phyloP scores from a whole-genome alignment of 495 filamentous ascomycete species.

The Hypoxylon cercidicola region DNA sequence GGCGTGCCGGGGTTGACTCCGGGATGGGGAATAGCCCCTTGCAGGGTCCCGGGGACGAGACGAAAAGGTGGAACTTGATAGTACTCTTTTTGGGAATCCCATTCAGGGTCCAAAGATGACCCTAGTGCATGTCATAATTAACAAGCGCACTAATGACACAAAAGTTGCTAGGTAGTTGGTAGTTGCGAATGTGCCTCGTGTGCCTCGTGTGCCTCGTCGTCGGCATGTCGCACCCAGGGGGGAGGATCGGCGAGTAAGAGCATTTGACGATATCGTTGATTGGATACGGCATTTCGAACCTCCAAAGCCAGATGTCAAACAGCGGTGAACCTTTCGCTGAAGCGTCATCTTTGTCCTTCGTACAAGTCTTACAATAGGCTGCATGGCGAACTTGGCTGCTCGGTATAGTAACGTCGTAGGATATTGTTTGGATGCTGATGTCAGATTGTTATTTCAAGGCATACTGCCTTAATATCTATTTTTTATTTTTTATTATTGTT shows the following conservation, averaged over 20 bases:
- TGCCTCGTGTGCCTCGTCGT: slow-evolving; percentile 4
- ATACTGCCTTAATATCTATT: too few relatives aligned
- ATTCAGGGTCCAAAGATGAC: slow-evolving; percentile 38
- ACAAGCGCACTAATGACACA: neutral
- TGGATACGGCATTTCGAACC: slow-evolving; percentile 28
- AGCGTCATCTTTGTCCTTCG: slow-evolving; percentile 21
- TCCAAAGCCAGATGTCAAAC: slow-evolving; percentile 21
- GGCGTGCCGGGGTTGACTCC: neutral
- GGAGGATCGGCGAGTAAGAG: slow-evolving; percentile 34
- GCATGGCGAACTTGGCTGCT: neutral
- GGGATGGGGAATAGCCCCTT: slow-evolving; percentile 8
- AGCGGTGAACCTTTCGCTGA: slow-evolving; percentile 32
- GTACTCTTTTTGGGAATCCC: slow-evolving; percentile 18
- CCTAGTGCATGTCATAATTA: slow-evolving; percentile 22
- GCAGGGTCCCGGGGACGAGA: slow-evolving; percentile 32
- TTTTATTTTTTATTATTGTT: too few relatives aligned
- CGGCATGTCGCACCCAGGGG: slow-evolving; percentile 19
- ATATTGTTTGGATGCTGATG: slow-evolving; percentile 23
- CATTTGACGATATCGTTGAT: slow-evolving; percentile 13
- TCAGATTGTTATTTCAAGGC: slow-evolving; percentile 35
- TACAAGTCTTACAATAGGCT: slow-evolving; percentile 7
- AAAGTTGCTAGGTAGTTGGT: neutral
- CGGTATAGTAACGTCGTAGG: slow-evolving; percentile 14
- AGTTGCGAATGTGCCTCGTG: neutral
- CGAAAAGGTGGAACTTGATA: slow-evolving; percentile 15